A percentile compares a stretch with the other conserved stretches of the same genome.
Evolutionary conservation across 805 yeast species (phyloP).

Genomic region (Lipomyces sp.): DNA sequence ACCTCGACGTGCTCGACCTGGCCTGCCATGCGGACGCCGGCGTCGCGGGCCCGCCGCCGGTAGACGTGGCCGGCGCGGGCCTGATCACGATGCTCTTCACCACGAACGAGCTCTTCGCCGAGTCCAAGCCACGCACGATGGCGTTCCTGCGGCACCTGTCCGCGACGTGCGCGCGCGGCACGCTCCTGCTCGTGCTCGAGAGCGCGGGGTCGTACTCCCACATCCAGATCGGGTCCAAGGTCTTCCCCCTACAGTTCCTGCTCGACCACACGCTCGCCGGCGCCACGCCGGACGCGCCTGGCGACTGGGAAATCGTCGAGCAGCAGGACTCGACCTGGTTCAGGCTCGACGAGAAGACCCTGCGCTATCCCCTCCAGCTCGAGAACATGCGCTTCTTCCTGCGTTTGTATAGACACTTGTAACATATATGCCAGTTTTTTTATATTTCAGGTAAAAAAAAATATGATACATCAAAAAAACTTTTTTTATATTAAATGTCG

Average conservation of each 20-base stretch:
- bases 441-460: too few species aligned
- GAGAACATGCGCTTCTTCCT: conserved; percentile 88
- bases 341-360: conserved; percentile 48
- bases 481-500: background rate
- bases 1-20: too few species aligned
- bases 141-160: conserved; percentile 55
- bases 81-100: conserved; percentile 76
- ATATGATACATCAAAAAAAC: too few species aligned
- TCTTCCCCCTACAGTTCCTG: conserved; percentile 77
- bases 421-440: background rate
- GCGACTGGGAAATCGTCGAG: conserved; percentile 60
- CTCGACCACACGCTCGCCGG: conserved; percentile 60
- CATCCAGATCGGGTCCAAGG: conserved; percentile 68
- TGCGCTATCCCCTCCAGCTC: conserved; percentile 62
- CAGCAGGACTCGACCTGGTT: conserved; percentile 81
- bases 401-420: conserved; percentile 62
- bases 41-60: too few species aligned
- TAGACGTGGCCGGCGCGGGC: conserved; percentile 34
- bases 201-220: conserved; percentile 90
- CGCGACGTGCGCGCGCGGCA: conserved; percentile 51
- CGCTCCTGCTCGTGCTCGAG: conserved; percentile 67
- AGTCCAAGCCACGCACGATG: conserved; percentile 59
- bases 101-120: conserved; percentile 79
- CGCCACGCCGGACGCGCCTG: conserved; percentile 7
- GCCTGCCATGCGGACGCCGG: too few species aligned